A percentile compares a stretch with the other conserved stretches of the same genome.
Evolutionary conservation across 805 yeast species (phyloP).

Genomic region (Candida cerambycidarum): DNA sequence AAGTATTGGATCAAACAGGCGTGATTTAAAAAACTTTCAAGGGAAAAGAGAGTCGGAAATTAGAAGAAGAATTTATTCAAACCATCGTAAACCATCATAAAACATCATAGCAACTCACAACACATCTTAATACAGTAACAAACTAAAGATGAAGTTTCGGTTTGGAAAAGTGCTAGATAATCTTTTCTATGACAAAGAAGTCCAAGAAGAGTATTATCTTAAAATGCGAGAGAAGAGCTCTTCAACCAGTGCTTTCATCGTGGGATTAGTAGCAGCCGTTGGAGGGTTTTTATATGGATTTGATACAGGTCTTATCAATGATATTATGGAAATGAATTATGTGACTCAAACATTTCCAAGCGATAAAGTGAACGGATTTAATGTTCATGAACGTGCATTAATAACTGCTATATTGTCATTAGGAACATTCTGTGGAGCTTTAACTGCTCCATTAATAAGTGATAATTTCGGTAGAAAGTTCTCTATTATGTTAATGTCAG

Average conservation of each 20-base stretch:
- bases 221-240: conserved; percentile 49
- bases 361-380: conserved; percentile 43
- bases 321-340: conserved; percentile 71
- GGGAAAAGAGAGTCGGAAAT: background rate
- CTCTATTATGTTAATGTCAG: conserved; percentile 60
- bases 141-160: background rate
- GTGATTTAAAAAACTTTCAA: background rate
- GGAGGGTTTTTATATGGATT: conserved; percentile 91
- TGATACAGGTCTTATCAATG: conserved; percentile 85
- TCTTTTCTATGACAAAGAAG: conserved; percentile 34
- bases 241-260: conserved; percentile 62
- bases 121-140: too few species aligned
- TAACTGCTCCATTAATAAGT: conserved; percentile 59
- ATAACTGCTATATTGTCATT: conserved; percentile 77
- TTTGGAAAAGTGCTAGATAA: conserved; percentile 15
- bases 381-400: conserved; percentile 64
- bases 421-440: conserved; percentile 77
- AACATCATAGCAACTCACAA: too few species aligned
- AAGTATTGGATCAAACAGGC: background rate
- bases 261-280: conserved; percentile 82
- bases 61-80: background rate
- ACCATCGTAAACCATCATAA: too few species aligned
- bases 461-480: conserved; percentile 72
- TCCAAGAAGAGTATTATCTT: conserved; percentile 36
- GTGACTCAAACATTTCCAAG: conserved; percentile 58